Evolutionary conservation across 495 filamentous ascomycete genomes (phyloP).

Genomic region (Glarea lozoyensis): DNA sequence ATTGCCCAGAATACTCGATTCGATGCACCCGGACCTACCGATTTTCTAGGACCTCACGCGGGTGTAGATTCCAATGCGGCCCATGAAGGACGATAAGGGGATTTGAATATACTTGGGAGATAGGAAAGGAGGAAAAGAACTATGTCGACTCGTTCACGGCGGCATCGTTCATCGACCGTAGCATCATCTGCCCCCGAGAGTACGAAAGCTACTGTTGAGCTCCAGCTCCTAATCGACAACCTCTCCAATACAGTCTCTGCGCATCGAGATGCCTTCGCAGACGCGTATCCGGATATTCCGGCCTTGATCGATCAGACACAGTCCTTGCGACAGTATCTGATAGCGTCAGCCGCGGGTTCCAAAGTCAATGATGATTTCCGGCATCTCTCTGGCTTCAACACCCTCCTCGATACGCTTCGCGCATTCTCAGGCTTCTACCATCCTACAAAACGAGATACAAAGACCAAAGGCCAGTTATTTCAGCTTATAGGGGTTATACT

Average conservation of each 20-base stretch:
- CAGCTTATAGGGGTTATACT: slow-evolving; percentile 63
- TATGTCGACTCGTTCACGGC: slow-evolving; percentile 41
- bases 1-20: too few relatives aligned
- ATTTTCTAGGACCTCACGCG: too few relatives aligned
- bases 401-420: slow-evolving; percentile 56
- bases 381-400: slow-evolving; percentile 70
- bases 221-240: slow-evolving; percentile 49
- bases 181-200: slow-evolving; percentile 41
- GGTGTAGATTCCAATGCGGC: slow-evolving; percentile 1
- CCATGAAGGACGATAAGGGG: slow-evolving; percentile 12
- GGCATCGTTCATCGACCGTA: slow-evolving; percentile 55
- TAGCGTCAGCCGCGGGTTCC: slow-evolving; percentile 32
- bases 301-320: slow-evolving; percentile 31
- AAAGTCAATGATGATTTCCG: slow-evolving; percentile 71
- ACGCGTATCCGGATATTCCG: slow-evolving; percentile 32
- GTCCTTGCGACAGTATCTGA: slow-evolving; percentile 37
- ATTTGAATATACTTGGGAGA: slow-evolving; percentile 6
- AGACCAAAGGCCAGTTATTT: slow-evolving; percentile 54
- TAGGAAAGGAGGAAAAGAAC: slow-evolving; percentile 12
- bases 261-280: slow-evolving; percentile 5
- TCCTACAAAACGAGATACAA: slow-evolving; percentile 43
- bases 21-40: too few relatives aligned
- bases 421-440: slow-evolving; percentile 67
- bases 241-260: slow-evolving; percentile 25
- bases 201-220: slow-evolving; percentile 49